Base-by-base conservation (phyloP, 352 stramenopile species). In the Globisporangium iwayamae region DNA sequence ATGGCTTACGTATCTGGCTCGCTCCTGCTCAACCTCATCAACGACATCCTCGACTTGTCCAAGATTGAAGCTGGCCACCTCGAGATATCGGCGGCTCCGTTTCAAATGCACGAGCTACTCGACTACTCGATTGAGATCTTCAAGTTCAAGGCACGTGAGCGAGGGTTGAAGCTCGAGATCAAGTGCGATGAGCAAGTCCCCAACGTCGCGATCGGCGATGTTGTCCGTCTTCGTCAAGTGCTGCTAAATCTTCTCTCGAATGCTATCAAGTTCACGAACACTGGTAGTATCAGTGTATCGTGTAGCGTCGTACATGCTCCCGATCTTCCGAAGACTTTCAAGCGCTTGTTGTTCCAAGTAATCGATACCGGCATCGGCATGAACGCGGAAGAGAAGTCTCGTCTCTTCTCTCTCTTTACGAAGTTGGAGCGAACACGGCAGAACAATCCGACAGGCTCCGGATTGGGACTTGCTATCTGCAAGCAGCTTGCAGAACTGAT, bases 51-150 rank as follows among this genome's bases (percentile, higher is more conserved):
- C 16, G 91, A 98, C 60, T 81, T 96, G 67, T 97, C 85, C 22
- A 98, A 98, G 70, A 93, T 97, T 34, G 93, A 98, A 72, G 89
- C 90, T 60, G 93, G 93, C 0, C 87, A 97, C 52, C 70, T 97
- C 34, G 88, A 96, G 56, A 88, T 97, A 20, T 91, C 96, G 34
- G 73, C 81, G 14, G 89, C 91, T 0, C 84, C 84, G 0, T 97
- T 97, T 60, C 74, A 91, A 43, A 84, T 94, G 70, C 70, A 87
- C 58, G 87, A 95, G 13, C 43, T 90, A 18, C 63, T 93, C 6
- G 90, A 98, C 51, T 92, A 96, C 52, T 88, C 89, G 4, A 85
- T 93, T 45, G 91, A 98, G 50, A 92, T 95, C 41, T 96, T 98
- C 73, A 85, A 92, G 59, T 92, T 93, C 65, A 91, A 95, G 65